phyloP scores from a whole-genome alignment of 2,329 filamentous ascomycete genomes.

The Aspergillus sp. region DNA sequence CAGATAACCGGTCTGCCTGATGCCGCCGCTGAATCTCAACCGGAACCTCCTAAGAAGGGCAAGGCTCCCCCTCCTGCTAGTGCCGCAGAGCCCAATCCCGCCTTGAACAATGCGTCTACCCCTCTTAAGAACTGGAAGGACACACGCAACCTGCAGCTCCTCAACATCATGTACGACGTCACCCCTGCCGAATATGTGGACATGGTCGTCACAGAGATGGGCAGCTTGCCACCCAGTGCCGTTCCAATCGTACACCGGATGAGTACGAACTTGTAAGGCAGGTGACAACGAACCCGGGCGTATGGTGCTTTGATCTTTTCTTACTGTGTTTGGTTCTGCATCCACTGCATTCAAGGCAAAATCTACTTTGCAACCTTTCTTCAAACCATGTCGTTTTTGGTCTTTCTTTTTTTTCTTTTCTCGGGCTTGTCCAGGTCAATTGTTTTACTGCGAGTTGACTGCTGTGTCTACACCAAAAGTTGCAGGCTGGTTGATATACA shows the following conservation, averaged over 20 bases:
- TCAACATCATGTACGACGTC: constrained; percentile 84
- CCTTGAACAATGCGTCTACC: constrained; percentile 20
- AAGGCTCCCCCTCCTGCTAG: constrained; percentile 20
- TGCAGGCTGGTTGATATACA: too few species aligned
- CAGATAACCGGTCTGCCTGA: constrained; percentile 29
- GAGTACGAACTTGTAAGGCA: constrained; percentile 36
- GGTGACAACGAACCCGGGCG: too few species aligned
- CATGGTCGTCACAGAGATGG: constrained; percentile 87
- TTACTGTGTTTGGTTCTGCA: too few species aligned
- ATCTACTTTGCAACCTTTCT: too few species aligned
- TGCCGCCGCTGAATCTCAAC: constrained; percentile 8
- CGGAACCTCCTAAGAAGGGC: constrained; percentile 21
- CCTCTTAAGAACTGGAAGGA: constrained; percentile 53
- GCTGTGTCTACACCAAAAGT: too few species aligned
- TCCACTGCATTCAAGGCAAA: too few species aligned
- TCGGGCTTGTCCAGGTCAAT: too few species aligned
- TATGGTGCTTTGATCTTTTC: too few species aligned
- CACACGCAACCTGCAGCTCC: constrained; percentile 56
- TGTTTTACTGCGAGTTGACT: too few species aligned
- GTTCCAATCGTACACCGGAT: constrained; percentile 70
- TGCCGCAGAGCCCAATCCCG: constrained; percentile 16
- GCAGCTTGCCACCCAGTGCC: constrained; percentile 77
- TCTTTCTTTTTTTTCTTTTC: too few species aligned
- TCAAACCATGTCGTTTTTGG: too few species aligned
- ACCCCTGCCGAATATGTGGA: constrained; percentile 83